phyloP scores from a whole-genome alignment of 257 asterid genomes.

The Solanum sejunctum region DNA sequence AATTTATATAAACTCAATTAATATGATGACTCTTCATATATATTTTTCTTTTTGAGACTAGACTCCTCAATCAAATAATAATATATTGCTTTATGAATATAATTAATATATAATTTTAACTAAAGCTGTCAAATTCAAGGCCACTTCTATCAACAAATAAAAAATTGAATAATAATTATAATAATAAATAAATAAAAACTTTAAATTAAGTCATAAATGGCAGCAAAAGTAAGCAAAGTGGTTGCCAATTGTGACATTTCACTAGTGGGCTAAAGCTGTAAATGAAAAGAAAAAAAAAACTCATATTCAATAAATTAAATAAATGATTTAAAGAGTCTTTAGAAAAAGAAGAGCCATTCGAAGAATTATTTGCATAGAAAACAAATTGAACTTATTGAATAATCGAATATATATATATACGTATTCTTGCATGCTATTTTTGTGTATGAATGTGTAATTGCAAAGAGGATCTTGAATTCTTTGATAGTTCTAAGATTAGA shows the following conservation, averaged over 20 bases:
- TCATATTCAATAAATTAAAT: neutral
- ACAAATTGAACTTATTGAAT: neutral
- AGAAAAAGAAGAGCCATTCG: neutral
- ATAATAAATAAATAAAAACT: neutral
- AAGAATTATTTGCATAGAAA: neutral
- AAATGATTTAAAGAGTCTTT: neutral
- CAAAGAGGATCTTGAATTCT: too few species aligned
- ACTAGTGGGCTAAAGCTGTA: neutral
- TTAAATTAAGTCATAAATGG: neutral
- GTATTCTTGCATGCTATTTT: too few species aligned
- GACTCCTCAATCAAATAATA: too few species aligned
- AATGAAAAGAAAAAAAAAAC: neutral
- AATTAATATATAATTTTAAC: neutral
- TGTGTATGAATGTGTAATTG: too few species aligned
- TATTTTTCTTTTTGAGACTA: too few species aligned
- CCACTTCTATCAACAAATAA: neutral
- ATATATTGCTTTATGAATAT: too few species aligned
- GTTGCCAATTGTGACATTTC: neutral
- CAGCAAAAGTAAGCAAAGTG: neutral
- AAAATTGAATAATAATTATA: neutral
- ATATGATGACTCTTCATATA: too few species aligned
- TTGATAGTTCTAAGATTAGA: too few species aligned
- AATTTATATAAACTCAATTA: too few species aligned
- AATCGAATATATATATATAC: neutral
- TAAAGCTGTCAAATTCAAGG: neutral